Evolutionary conservation across 2,329 filamentous ascomycete species (phyloP).

Genomic region (Ascomycota sp.): DNA sequence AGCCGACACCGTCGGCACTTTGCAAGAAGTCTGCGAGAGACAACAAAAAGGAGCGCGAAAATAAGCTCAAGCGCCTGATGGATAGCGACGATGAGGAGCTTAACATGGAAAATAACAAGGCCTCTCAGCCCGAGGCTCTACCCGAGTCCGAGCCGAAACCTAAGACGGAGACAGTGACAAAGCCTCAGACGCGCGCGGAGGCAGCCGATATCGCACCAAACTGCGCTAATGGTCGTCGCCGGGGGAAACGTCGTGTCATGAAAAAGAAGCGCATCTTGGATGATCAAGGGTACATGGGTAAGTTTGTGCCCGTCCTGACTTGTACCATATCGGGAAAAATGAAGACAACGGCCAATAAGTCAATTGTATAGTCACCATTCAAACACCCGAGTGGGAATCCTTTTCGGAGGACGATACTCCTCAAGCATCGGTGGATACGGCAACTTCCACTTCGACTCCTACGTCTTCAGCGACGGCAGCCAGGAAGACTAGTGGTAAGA

Average conservation of each 20-base stretch:
- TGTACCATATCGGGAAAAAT: neutral
- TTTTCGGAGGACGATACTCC: constrained; percentile 74
- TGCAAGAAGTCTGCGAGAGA: constrained; percentile 9
- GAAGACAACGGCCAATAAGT: neutral
- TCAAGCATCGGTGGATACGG: constrained; percentile 25
- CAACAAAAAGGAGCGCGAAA: constrained; percentile 16
- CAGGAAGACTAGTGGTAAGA: constrained; percentile 35
- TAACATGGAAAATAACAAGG: constrained; percentile 18
- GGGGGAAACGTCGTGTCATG: constrained; percentile 59
- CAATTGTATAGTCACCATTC: constrained; percentile 45
- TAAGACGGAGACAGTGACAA: constrained; percentile 9
- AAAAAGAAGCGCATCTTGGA: constrained; percentile 75
- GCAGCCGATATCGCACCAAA: constrained; percentile 30
- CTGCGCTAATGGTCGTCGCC: constrained; percentile 35
- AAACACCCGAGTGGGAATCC: constrained; percentile 71
- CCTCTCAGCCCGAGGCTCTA: constrained; percentile 14
- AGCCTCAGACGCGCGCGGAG: constrained; percentile 11
- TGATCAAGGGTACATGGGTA: constrained; percentile 74
- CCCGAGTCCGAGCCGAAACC: constrained; percentile 3
- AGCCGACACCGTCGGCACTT: constrained; percentile 2
- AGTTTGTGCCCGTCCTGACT: constrained; percentile 10
- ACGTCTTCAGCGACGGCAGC: constrained; percentile 25
- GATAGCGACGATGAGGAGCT: constrained; percentile 33
- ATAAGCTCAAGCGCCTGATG: constrained; percentile 19
- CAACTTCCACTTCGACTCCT: constrained; percentile 22